Evolutionary conservation across 441 rosid genomes (phyloP), one percentile per base, ranked within the genome.

Genomic region (Gossypium trilobum): DNA sequence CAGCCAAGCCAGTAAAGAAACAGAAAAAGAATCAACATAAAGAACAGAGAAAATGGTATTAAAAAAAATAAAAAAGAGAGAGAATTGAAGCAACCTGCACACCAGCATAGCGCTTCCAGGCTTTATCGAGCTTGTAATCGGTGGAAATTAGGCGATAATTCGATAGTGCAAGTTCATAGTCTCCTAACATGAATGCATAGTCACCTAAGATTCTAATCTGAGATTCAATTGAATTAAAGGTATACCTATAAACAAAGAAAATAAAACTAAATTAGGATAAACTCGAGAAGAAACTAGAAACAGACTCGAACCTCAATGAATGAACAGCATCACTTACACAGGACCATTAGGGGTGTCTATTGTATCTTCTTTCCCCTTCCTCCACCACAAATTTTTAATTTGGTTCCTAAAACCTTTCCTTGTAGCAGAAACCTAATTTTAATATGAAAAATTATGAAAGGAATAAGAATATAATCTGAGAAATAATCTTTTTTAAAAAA

Each of bases 71-170:
- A 0, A 52, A 57, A 11, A 56, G n/a, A 56, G 7, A 63, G 31
- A 13, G 39, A 20, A 72, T 27, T 39, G 67, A 78, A 80, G 73
- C 75, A 88, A 91, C 99, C 99, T 95, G 97, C 66, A 89, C 94
- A 65, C 97, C 98, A 72, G 99, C 99, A 85, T 93, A 93, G 75
- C 85, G 90, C 84, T 90, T 93, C 98, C 99, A 95, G 62, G 97
- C 99, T 83, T 95, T 93, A 81, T 95, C 99, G 71, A 95, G 80
- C 86, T 95, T 93, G 85, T 91, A 95, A 86, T 95, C 99, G 8
- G 97, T 95, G 36, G 97, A 95, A 81, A 95, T 89, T 70, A 95
- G 85, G 77, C 94, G 95, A 82, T 93, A 93, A 82, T 93, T 95
- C 56, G 98, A 91, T 77, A 95, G 74, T 7, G 99, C 98, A 65